A percentile compares a stretch with the other conserved stretches of the same genome.
Evolutionary conservation across 345 rosid species (phyloP).

Genomic region (thale cress (Arabidopsis thaliana)): TAIR10.1 NC_003074.8:8156501-8157000

Average conservation of each 20-base stretch:
- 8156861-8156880: constrained; percentile 36
- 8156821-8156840: constrained; percentile 47
- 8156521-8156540: neutral
- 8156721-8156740: constrained; percentile 41
- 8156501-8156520: neutral
- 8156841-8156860: constrained; percentile 45
- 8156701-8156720: constrained; percentile 50
- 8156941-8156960: constrained; percentile 5
- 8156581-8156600: constrained; percentile 24
- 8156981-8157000: constrained; percentile 20
- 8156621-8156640: constrained; percentile 19
- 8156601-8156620: constrained; percentile 27
- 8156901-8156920: constrained; percentile 45
- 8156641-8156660: constrained; percentile 20
- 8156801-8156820: constrained; percentile 55
- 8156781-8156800: constrained; percentile 34
- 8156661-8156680: neutral
- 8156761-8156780: constrained; percentile 32
- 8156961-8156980: neutral
- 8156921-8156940: neutral
- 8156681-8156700: constrained; percentile 50
- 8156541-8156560: neutral
- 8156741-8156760: constrained; percentile 28
- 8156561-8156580: constrained; percentile 23
- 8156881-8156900: constrained; percentile 32